Percentiles rank a stretch among this genome's conserved stretches.
Evolutionary conservation across 176 grass and related monocot species (phyloP).

Genomic region (Cocos nucifera): DNA sequence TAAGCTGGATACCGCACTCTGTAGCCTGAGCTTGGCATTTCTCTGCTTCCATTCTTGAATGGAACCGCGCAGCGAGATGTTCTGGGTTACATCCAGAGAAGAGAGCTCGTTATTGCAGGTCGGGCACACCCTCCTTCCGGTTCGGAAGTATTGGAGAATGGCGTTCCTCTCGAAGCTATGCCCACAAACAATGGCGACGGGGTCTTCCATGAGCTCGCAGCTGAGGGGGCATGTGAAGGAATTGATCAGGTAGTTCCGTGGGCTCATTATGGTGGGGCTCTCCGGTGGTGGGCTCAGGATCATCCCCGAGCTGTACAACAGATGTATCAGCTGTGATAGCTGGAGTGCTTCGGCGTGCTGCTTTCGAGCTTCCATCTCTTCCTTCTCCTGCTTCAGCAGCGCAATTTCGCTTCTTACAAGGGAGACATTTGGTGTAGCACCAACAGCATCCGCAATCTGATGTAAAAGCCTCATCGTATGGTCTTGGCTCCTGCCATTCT

Average conservation of each 20-base stretch:
- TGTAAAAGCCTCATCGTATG: too few relatives aligned
- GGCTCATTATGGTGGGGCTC: not conserved
- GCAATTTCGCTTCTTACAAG: not conserved
- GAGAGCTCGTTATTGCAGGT: not conserved
- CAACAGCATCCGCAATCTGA: too few relatives aligned
- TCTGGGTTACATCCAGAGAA: not conserved
- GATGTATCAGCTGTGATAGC: not conserved
- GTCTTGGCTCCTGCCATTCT: too few relatives aligned
- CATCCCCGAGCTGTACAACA: not conserved
- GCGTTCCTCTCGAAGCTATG: conserved; percentile 1
- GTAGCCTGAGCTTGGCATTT: not conserved
- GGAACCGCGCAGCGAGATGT: not conserved
- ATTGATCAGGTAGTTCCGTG: not conserved
- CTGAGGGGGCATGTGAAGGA: conserved; percentile 3
- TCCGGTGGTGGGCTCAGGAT: not conserved
- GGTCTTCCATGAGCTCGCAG: not conserved
- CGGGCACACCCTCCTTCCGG: not conserved
- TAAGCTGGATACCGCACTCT: too few relatives aligned
- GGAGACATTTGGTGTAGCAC: not conserved
- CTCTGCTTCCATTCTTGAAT: conserved; percentile 6
- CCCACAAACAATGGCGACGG: conserved; percentile 1
- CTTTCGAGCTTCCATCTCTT: conserved; percentile 3
- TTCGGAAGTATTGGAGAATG: not conserved
- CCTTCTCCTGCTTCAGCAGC: not conserved
- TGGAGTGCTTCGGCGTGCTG: conserved; percentile 2